Percentiles rank a stretch among this genome's conserved stretches.
Conservation (phyloP, 306 rosid genomes). For the Sicyos edulis region DNA sequence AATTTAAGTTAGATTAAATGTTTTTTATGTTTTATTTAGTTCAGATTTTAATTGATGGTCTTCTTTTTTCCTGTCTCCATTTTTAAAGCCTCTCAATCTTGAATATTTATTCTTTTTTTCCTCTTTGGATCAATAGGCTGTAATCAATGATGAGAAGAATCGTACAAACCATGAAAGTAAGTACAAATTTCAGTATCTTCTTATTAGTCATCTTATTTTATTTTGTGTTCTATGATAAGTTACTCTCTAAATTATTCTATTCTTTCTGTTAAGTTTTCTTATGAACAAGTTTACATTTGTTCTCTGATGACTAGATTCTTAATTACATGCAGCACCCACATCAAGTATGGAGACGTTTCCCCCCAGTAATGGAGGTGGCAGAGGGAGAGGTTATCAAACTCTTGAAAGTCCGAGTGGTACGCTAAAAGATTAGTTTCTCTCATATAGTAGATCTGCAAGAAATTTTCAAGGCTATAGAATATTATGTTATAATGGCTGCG, state of each 20-base stretch:
- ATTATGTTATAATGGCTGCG: neutral
- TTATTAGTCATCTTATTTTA: neutral
- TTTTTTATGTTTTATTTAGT: neutral
- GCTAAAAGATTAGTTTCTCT: conserved; percentile 3
- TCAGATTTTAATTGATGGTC: neutral
- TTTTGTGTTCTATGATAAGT: neutral
- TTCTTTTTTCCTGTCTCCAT: neutral
- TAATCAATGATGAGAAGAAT: conserved; percentile 42
- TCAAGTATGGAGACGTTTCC: conserved; percentile 81
- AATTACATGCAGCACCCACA: conserved; percentile 42
- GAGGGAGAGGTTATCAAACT: conserved; percentile 68
- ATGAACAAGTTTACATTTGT: neutral
- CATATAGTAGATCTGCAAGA: neutral
- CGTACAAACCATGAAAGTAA: conserved; percentile 51
- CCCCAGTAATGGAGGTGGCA: conserved; percentile 55
- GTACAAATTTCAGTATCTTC: conserved; percentile 18
- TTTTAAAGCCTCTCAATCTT: neutral
- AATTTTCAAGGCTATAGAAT: neutral
- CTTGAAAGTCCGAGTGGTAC: conserved; percentile 59
- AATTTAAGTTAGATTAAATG: neutral
- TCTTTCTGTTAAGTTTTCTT: neutral
- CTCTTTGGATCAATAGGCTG: conserved; percentile 48
- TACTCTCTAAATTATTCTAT: neutral
- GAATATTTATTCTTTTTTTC: neutral
- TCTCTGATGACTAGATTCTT: conserved; percentile 8